Evolutionary conservation across 257 asterid genomes (phyloP), one percentile per base, ranked within the genome.

Genomic region (Solanum phureja): DNA sequence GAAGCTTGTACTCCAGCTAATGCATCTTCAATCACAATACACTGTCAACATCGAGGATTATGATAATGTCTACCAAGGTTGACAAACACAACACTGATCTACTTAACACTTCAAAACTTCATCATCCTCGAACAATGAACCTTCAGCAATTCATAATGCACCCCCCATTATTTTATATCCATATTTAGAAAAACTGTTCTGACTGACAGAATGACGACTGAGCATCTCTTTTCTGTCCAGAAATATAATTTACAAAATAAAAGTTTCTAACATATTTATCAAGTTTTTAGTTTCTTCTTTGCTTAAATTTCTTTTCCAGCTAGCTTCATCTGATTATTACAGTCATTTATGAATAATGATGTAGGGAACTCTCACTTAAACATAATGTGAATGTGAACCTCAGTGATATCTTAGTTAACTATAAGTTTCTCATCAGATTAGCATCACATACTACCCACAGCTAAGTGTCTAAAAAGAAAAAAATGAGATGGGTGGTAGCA

Each of bases 11-110:
- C 98, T 81, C 98, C 99, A 86, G 98, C 99, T 86, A 95, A 90
- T 83, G 99, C 99, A 88, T 97, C 99, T 97, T 97, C 99, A 88
- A 97, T 97, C 87, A 97, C 99, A 83, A 97, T 83, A 90, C 99
- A 97, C 99, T 97, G 93, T 44, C 85, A 52, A 90, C 62, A 87
- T 86, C 72, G 84, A 62, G 88, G 84, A 87, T 74, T 81, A 91
- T 69, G 40, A 73, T 69, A 71, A 44, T 64, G 85, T 46, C 85
- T 79, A 46, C 24, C 85, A 44, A 46, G 85, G 37, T 79, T 37
- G 9, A 27, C 18, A 79, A 79, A 79, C 62, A 79, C 40, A 46
- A 79, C 35, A 49, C 64, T 42, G 35, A 79, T 79, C 64, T 79
- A 44, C 40, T 79, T 79, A 46, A 29, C 66, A 46, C 27, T 4